Conservation (phyloP, 768 basidiomycete genomes). For the Cystofilobasidium bisporidii region DNA sequence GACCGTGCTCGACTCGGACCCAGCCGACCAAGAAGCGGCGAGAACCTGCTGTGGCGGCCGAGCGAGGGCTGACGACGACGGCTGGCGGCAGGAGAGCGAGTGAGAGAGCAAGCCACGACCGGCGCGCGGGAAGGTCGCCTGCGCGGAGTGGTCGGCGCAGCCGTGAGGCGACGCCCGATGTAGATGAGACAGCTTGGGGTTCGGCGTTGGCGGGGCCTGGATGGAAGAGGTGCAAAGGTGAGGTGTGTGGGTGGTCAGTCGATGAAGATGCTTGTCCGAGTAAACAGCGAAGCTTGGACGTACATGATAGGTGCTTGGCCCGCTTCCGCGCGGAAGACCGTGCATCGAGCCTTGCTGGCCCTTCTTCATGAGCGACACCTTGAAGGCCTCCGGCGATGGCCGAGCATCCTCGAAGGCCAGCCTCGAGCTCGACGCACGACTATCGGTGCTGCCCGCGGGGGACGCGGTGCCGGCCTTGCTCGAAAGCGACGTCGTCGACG, state of each 20-base stretch:
- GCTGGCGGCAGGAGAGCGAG: neutral
- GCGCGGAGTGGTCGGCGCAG: neutral
- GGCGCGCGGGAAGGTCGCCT: neutral
- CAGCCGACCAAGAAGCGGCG: constrained; percentile 6
- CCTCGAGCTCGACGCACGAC: neutral
- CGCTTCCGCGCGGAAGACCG: neutral
- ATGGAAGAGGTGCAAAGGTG: neutral
- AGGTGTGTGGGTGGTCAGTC: neutral
- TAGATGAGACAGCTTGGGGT: constrained; percentile 12
- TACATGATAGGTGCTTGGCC: neutral
- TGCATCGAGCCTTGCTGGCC: constrained; percentile 6
- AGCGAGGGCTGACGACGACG: neutral
- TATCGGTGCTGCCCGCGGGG: neutral
- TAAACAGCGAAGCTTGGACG: neutral
- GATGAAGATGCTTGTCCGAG: neutral
- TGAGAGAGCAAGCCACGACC: neutral
- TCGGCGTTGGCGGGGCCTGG: constrained; percentile 23
- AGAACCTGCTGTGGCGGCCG: neutral
- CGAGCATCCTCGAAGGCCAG: constrained; percentile 15
- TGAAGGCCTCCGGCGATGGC: constrained; percentile 23
- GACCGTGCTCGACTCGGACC: neutral
- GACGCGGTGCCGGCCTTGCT: neutral
- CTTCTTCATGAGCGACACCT: constrained; percentile 26
- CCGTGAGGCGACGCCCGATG: neutral
- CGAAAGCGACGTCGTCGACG: neutral